Conservation (phyloP, 257 asterid genomes). For the Anisodus acutangulus region DNA sequence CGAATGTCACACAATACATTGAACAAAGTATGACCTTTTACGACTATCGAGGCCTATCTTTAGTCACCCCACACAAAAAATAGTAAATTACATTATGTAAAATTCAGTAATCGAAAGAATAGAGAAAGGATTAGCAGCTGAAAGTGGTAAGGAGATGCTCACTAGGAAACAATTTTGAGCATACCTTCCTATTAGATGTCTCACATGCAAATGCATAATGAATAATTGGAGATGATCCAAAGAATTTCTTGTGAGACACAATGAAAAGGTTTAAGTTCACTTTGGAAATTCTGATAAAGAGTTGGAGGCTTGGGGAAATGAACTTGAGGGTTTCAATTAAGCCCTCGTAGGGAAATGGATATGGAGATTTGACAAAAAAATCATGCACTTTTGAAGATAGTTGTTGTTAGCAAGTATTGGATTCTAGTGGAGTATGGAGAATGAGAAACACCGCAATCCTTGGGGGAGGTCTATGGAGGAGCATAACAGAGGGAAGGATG, state of each 20-base stretch:
- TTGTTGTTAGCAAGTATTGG: neutral
- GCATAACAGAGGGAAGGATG: neutral
- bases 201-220: constrained; percentile 12
- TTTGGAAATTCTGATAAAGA: neutral
- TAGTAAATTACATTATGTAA: neutral
- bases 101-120: neutral
- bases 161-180: neutral
- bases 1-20: neutral
- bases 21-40: neutral
- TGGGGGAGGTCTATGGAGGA: constrained; percentile 13
- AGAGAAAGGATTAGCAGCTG: neutral
- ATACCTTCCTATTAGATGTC: neutral
- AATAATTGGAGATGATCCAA: constrained; percentile 6
- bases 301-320: neutral
- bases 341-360: neutral
- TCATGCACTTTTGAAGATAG: constrained; percentile 12
- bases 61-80: neutral
- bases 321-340: neutral
- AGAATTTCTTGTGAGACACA: constrained; percentile 10
- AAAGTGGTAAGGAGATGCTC: neutral
- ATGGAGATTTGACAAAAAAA: constrained; percentile 17
- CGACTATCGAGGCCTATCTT: neutral
- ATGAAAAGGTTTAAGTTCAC: neutral
- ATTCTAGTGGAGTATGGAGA: neutral
- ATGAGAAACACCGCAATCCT: neutral